Percentiles rank a stretch among this genome's conserved stretches.
phyloP scores from a whole-genome alignment of 2,329 filamentous ascomycete species.

The Thielaviopsis ethacetica region DNA sequence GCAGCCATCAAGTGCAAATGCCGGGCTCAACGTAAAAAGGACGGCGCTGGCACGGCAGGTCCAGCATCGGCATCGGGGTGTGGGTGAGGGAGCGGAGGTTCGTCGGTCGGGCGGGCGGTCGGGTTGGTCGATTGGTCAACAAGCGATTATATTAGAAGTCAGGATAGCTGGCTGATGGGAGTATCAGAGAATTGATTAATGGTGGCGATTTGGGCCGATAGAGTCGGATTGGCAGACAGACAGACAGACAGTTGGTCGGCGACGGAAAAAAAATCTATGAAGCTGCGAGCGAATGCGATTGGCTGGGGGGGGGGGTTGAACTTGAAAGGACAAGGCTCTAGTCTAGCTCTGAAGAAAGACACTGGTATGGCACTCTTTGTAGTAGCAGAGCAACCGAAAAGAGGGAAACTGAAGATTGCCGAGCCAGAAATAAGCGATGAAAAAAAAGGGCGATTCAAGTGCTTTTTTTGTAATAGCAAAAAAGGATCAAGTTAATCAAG shows the following conservation, averaged over 20 bases:
- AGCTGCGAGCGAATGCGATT: not conserved
- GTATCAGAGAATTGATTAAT: not conserved
- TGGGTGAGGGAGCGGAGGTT: not conserved
- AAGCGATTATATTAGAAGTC: not conserved
- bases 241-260: not conserved
- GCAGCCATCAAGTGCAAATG: conserved; percentile 9
- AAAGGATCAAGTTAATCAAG: no score
- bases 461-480: no score
- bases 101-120: not conserved
- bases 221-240: not conserved
- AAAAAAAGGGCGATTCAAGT: not conserved
- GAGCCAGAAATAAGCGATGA: not conserved
- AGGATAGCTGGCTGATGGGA: no score
- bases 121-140: no score
- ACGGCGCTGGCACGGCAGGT: conserved; percentile 9
- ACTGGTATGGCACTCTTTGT: no score
- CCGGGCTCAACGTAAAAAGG: conserved; percentile 10
- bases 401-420: not conserved
- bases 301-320: not conserved
- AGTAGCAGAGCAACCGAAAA: not conserved
- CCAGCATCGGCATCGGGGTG: conserved; percentile 11
- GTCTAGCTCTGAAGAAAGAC: not conserved
- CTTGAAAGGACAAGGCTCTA: not conserved
- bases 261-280: not conserved
- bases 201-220: not conserved